Percentiles rank a stretch among this genome's conserved stretches.
phyloP scores from a whole-genome alignment of 176 grass and related monocot genomes.

The Carex parvula region DNA sequence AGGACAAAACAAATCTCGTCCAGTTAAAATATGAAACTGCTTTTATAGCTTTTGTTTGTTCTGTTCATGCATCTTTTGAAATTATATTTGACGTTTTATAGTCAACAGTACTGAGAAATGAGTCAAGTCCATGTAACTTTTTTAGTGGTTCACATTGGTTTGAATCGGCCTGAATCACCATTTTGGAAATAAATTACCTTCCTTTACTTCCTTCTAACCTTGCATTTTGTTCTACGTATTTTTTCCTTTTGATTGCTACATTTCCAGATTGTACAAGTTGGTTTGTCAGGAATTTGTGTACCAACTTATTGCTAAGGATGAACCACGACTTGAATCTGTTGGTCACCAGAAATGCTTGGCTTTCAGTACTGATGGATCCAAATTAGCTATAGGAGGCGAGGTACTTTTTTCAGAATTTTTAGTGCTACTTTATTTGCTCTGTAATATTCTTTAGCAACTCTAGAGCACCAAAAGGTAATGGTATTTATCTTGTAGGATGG shows the following conservation, averaged over 20 bases:
- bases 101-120: background rate
- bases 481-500: constrained; percentile 60
- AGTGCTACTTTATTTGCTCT: background rate
- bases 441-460: background rate
- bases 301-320: constrained; percentile 51
- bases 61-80: background rate
- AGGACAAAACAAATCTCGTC: background rate
- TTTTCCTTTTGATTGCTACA: background rate
- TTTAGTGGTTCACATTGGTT: background rate
- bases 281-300: constrained; percentile 49
- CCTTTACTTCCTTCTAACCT: background rate
- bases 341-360: constrained; percentile 83
- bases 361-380: constrained; percentile 91
- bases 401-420: constrained; percentile 37
- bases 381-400: constrained; percentile 90
- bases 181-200: background rate
- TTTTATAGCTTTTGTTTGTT: background rate
- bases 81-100: background rate
- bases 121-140: background rate
- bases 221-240: background rate
- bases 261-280: constrained; percentile 67
- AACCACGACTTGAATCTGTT: constrained; percentile 55
- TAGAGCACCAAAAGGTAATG: background rate
- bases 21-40: background rate
- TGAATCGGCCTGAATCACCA: background rate